phyloP scores from a whole-genome alignment of 2,329 filamentous ascomycete genomes.

The Lachnellula occidentalis region DNA sequence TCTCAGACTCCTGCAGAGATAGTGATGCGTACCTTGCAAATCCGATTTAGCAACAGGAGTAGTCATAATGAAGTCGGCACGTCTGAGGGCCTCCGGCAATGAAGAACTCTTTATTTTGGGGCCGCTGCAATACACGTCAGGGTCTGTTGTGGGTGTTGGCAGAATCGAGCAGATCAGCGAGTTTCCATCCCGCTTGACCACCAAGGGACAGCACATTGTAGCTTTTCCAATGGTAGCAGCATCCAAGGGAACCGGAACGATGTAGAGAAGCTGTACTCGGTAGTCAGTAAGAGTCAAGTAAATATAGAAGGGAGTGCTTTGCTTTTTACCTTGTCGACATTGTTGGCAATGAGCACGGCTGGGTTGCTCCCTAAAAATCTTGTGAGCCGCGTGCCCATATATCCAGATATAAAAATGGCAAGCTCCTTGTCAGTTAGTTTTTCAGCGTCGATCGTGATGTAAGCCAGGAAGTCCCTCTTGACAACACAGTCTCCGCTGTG shows the following conservation, averaged over 20 bases:
- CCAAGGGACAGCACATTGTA: slow-evolving; percentile 23
- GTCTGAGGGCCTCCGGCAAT: slow-evolving; percentile 10
- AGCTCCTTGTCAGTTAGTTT: slow-evolving; percentile 15
- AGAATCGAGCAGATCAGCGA: slow-evolving; percentile 24
- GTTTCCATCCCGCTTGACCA: slow-evolving; percentile 22
- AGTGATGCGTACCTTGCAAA: background rate
- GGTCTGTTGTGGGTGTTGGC: slow-evolving; percentile 21
- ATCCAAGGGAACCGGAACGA: slow-evolving; percentile 26
- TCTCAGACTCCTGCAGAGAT: background rate
- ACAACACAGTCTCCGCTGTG: slow-evolving; percentile 24
- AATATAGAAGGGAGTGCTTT: background rate
- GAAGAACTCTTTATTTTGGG: slow-evolving; percentile 10
- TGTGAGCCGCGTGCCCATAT: slow-evolving; percentile 15
- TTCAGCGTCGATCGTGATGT: slow-evolving; percentile 14
- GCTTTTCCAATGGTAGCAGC: slow-evolving; percentile 26
- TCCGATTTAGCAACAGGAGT: background rate
- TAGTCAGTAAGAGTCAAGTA: background rate
- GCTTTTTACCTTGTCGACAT: slow-evolving; percentile 13
- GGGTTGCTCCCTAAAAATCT: slow-evolving; percentile 16
- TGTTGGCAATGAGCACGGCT: slow-evolving; percentile 18
- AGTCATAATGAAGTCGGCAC: slow-evolving; percentile 7
- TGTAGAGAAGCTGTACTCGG: slow-evolving; percentile 20
- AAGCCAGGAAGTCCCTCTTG: slow-evolving; percentile 17
- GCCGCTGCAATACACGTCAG: slow-evolving; percentile 15
- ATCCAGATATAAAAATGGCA: slow-evolving; percentile 25